Base-by-base conservation (phyloP, 2,329 filamentous ascomycete genomes). In the Colletotrichum sidae region DNA sequence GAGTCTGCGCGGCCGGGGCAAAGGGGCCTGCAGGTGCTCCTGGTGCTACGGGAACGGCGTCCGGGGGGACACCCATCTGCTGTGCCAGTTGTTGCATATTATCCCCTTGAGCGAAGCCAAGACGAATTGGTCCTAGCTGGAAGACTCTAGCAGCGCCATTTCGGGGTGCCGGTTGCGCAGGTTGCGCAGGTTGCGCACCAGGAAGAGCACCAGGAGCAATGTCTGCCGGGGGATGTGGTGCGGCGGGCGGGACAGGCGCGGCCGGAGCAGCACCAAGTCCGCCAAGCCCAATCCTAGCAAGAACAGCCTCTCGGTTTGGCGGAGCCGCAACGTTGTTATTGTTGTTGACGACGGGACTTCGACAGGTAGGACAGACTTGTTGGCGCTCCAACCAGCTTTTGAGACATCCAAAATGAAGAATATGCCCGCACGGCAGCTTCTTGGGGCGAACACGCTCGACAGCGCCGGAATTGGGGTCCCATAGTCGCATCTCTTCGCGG, bases 371-470 rank as follows among this genome's bases (percentile, higher is more conserved):
- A 75, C 96, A 99, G 39, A 97, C 94, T 79, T 99, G 96, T 77
- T 99, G 96, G 69, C 96, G 86, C 81, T 99, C 96, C 35, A 99
- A 85, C 96, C 96, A 99, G 76, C 94, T 97, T 78, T 96, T 93
- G 63, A 99, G 86, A 76, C 96, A 99, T 52, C 94, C 91, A 69
- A 97, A 92, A 77, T 99, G 96, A 44, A 99, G 81, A 44, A 98
- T 96, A 74, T 99, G 96, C 5, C 95, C 94, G 77, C 96, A 99
- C 0, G 96, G 96, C 9, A 99, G 86, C 79, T 97, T 98, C 83
- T 99, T 99, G 7, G 96, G 93, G 17, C 96, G 87, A 61, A 92
- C 86, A 59, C 95, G 88, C 73, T 98, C 94, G 64, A 96, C 90
- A 60, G 91, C 84, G n/a, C 88, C 90, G 79, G 79, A 76, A 6